These are phyloP conservation scores for Pugionium cornutum DNA, from an alignment of 345 rosid species.

Conservation along the genomic window DNA sequence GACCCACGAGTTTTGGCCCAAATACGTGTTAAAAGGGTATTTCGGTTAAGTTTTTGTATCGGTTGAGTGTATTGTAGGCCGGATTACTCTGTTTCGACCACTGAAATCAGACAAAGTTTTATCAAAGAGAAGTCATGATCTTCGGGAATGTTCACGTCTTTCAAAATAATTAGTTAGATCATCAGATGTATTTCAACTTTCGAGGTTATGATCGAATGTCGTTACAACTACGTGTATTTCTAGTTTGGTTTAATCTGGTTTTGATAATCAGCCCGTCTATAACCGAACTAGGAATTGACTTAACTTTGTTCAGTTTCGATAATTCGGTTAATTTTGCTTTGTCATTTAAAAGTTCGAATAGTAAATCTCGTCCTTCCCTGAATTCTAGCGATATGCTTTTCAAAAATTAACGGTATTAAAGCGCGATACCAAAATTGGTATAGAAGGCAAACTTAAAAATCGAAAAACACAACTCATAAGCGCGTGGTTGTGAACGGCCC, in stretches of 20 bases:
- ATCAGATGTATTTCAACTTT: background rate
- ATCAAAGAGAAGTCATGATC: background rate
- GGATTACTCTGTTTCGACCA: background rate
- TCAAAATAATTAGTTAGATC: no score
- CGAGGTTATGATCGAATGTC: no score
- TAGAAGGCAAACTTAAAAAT: background rate
- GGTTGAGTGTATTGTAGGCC: background rate
- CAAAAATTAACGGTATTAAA: background rate
- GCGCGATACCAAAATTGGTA: background rate
- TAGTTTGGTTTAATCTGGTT: background rate
- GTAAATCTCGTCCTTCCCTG: slow-evolving; percentile 8
- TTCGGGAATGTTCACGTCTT: background rate
- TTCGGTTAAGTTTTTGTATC: background rate
- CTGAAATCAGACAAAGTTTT: background rate
- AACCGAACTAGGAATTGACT: background rate
- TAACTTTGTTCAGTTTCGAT: background rate
- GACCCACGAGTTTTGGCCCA: slow-evolving; percentile 32
- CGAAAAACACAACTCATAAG: slow-evolving; percentile 19
- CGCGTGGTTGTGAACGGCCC: background rate
- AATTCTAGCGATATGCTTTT: background rate
- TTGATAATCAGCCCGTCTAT: background rate
- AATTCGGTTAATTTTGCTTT: background rate
- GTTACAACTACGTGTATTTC: background rate
- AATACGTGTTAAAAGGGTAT: background rate
- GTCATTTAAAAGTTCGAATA: background rate